phyloP scores from a whole-genome alignment of 371 early-diverging fungal genomes.

The Mucor irregularis region DNA sequence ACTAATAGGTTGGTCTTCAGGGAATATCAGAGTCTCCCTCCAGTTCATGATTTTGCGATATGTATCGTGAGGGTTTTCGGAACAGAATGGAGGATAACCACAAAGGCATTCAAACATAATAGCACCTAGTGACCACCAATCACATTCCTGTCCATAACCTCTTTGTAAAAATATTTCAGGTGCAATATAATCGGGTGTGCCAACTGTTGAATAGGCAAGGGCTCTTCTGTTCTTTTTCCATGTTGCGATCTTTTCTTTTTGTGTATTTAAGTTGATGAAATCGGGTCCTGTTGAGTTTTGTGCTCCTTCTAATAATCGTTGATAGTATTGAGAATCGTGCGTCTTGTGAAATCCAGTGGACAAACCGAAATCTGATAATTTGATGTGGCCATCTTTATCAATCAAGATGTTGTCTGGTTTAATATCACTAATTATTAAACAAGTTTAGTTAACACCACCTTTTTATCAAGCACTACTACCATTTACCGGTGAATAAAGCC shows the following conservation, averaged over 20 bases:
- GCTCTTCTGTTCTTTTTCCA: constrained; percentile 97
- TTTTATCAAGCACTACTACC: constrained; percentile 27
- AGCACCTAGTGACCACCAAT: constrained; percentile 99
- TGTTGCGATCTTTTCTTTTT: constrained; percentile 86
- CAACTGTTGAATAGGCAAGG: constrained; percentile 91
- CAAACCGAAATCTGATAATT: constrained; percentile 90
- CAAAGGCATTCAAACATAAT: constrained; percentile 97
- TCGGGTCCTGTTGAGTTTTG: constrained; percentile 56
- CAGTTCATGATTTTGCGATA: constrained; percentile 97
- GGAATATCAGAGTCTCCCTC: constrained; percentile 87
- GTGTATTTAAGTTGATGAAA: constrained; percentile 81
- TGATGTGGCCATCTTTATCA: constrained; percentile 49
- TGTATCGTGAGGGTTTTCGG: constrained; percentile 93
- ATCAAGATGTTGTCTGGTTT: constrained; percentile 89
- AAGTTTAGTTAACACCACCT: constrained; percentile 20
- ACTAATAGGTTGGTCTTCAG: constrained; percentile 91
- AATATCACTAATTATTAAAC: constrained; percentile 68
- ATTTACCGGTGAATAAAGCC: constrained; percentile 95
- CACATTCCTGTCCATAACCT: constrained; percentile 97
- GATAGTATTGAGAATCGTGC: constrained; percentile 94
- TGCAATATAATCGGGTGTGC: constrained; percentile 98
- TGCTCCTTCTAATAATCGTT: constrained; percentile 68
- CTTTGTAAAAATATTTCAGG: constrained; percentile 93
- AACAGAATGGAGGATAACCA: constrained; percentile 97
- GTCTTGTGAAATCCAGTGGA: constrained; percentile 94